phyloP scores from a whole-genome alignment of 2,329 filamentous ascomycete genomes.

The Microascus cirrosus region DNA sequence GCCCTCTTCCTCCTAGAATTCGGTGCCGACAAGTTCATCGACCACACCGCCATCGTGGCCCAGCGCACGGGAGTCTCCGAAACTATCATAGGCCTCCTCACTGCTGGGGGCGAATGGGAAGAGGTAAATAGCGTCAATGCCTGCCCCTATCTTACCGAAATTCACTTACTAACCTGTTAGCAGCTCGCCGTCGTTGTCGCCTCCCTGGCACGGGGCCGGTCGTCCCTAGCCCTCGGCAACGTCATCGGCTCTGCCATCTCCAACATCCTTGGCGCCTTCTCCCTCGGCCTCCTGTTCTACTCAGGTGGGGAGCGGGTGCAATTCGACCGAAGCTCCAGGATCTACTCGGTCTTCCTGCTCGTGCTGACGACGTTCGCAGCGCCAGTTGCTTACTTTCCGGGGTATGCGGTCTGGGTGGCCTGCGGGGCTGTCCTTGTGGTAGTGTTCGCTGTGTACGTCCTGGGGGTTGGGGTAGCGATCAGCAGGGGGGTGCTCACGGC shows the following conservation, averaged over 20 bases:
- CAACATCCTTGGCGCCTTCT: conserved; percentile 44
- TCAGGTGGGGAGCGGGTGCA: conserved; percentile 9
- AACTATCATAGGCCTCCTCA: conserved; percentile 27
- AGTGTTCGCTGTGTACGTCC: conserved; percentile 23
- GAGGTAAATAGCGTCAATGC: conserved; percentile 28
- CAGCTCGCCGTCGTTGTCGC: conserved; percentile 35
- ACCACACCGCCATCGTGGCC: conserved; percentile 36
- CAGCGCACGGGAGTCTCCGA: conserved; percentile 29
- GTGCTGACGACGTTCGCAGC: conserved; percentile 26
- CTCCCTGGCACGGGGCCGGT: conserved; percentile 30
- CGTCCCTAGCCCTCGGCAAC: conserved; percentile 40
- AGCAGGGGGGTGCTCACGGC: conserved; percentile 26
- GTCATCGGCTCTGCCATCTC: conserved; percentile 42
- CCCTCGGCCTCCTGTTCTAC: conserved; percentile 35
- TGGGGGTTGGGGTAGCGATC: conserved; percentile 31
- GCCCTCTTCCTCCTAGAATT: conserved; percentile 37
- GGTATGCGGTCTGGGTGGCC: conserved; percentile 10
- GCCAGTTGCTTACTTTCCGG: conserved; percentile 15
- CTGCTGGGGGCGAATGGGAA: conserved; percentile 35
- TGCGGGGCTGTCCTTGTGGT: neutral
- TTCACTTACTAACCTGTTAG: neutral
- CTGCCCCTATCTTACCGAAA: conserved; percentile 7
- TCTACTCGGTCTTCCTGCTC: conserved; percentile 31
- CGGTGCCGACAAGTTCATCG: conserved; percentile 40
- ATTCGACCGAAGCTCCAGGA: conserved; percentile 35